Base-by-base conservation (phyloP, 768 basidiomycete species). In the Hemileccinum impolitum region DNA sequence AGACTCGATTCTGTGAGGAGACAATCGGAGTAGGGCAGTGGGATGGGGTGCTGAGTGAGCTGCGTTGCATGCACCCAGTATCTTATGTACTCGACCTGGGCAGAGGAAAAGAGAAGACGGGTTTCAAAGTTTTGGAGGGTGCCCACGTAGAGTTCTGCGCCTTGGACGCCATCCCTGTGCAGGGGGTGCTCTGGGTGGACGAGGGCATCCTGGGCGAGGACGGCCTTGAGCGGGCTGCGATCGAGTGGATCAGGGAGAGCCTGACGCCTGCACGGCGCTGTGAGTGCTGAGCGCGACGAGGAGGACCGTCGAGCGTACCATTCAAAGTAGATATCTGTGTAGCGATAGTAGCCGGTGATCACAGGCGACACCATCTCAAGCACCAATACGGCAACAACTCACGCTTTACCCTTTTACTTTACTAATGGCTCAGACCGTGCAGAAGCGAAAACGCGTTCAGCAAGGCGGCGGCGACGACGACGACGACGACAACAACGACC, bases 301-400 rank as follows among this genome's bases (percentile, higher is more conserved):
- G 46, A 39, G 1, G 49, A 12, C 14, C 50, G 31, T 31, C 7
- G 47, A n/a, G 18, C 59, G 55, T 58, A 85, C 89, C 85, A 90
- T 64, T 90, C 84, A 48, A 82, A 91, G 78, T 82, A 85, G 45
- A 93, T 84, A 66, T 94, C 90, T 0, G 89, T 89, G 63, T 86
- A 92, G 45, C 91, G 73, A 64, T 90, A 91, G 60, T 85, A 91
- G 13, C 88, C 88, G 50, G 77, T 83, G 42, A 83, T 66, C 5
- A 80, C 73, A 5, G 77, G 70, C 23, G 68, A 66, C 36, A 68
- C 68, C 66, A 67, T 66, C 12, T 35, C 52, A 50, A 55, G 37
- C 34, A 36, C 54, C 12, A 31, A 45, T 45, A 47, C 13, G 59
- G 54, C 48, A 61, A 38, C 39, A 21, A 41, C 14, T 43, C 18